phyloP scores from a whole-genome alignment of 1,284 basidiomycete species.

The Kalmanozyma brasiliensis region DNA sequence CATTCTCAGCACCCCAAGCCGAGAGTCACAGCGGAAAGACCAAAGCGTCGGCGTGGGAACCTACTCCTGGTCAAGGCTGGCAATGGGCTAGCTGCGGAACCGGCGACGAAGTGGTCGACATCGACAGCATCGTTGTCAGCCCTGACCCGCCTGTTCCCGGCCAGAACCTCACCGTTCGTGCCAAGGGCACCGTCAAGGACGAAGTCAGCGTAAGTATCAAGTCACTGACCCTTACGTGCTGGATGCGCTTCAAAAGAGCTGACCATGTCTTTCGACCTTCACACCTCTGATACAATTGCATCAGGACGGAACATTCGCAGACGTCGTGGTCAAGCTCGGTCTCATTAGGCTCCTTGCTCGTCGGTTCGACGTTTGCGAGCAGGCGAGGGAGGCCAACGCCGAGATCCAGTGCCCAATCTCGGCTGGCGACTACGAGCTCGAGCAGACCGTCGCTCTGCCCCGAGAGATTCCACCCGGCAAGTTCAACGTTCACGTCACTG shows the following conservation, averaged over 20 bases:
- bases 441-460: conserved; percentile 62
- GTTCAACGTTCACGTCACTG: conserved; percentile 80
- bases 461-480: conserved; percentile 71
- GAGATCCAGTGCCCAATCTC: conserved; percentile 62
- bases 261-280: background rate
- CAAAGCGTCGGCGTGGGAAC: conserved; percentile 3
- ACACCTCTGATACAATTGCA: too few species aligned
- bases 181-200: conserved; percentile 51
- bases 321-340: conserved; percentile 65
- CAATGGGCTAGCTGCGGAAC: conserved; percentile 61
- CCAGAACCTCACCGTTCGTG: conserved; percentile 62
- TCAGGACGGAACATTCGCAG: conserved; percentile 59
- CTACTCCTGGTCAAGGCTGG: conserved; percentile 48
- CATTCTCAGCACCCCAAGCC: conserved; percentile 33
- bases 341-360: conserved; percentile 58
- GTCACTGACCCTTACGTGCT: too few species aligned
- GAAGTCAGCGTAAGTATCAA: conserved; percentile 53
- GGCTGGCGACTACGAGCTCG: conserved; percentile 58
- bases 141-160: conserved; percentile 66
- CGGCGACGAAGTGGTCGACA: conserved; percentile 46
- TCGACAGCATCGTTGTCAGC: conserved; percentile 55
- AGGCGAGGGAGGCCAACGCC: conserved; percentile 57
- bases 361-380: conserved; percentile 62
- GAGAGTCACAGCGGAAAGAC: conserved; percentile 5
- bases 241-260: too few species aligned